Evolutionary conservation across 2,329 filamentous ascomycete species (phyloP).

Genomic region (Alternaria triticimaculans): DNA sequence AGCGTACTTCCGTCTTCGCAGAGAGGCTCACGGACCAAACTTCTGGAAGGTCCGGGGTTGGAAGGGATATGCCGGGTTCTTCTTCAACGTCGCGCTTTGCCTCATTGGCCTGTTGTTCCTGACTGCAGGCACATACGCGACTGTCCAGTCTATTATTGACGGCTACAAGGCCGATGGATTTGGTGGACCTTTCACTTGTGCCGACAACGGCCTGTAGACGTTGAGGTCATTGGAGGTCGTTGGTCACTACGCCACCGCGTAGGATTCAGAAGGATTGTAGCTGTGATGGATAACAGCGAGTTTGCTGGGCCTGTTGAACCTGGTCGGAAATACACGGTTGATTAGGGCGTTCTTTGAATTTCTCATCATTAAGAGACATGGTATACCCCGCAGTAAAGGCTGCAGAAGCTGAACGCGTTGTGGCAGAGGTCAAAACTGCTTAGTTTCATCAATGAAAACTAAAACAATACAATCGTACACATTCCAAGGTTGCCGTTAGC

Average conservation of each 20-base stretch:
- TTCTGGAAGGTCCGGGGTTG: conserved; percentile 63
- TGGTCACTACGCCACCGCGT: not conserved
- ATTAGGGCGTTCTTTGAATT: not conserved
- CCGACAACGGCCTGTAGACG: conserved; percentile 66
- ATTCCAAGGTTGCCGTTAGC: too few species aligned
- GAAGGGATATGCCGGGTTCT: conserved; percentile 61
- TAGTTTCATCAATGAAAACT: not conserved
- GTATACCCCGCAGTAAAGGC: conserved; percentile 7
- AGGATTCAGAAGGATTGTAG: not conserved
- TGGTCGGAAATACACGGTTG: not conserved
- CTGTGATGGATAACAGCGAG: not conserved
- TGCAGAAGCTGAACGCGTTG: not conserved
- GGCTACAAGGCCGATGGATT: conserved; percentile 71
- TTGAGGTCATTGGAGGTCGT: not conserved
- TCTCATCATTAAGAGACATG: not conserved
- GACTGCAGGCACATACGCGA: conserved; percentile 76
- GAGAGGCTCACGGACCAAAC: conserved; percentile 64
- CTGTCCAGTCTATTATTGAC: conserved; percentile 75
- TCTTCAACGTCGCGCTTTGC: conserved; percentile 76
- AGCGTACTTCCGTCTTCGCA: conserved; percentile 78
- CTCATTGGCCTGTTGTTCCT: conserved; percentile 80
- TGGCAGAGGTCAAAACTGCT: not conserved
- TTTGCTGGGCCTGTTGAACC: not conserved
- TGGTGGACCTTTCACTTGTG: conserved; percentile 76
- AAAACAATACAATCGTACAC: not conserved